Conservation (phyloP, 208 protist species). For the Jaenimonas drosophilae region DNA sequence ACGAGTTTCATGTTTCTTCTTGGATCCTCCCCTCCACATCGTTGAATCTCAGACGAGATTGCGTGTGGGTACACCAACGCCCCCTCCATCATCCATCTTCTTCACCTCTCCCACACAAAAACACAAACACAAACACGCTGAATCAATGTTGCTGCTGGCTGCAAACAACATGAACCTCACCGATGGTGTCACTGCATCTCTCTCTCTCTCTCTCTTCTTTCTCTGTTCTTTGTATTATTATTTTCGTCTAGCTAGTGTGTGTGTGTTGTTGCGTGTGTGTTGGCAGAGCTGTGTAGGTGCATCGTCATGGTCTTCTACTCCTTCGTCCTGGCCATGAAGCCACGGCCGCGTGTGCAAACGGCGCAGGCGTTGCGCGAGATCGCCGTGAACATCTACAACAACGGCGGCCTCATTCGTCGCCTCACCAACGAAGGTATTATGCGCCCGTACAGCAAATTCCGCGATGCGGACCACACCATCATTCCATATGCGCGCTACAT, state of each 20-base stretch:
- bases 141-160: no score
- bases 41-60: no score
- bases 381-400: constrained; percentile 54
- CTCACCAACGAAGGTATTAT: constrained; percentile 84
- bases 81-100: no score
- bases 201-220: constrained; percentile 4
- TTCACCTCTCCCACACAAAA: no score
- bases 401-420: constrained; percentile 72
- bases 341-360: constrained; percentile 53
- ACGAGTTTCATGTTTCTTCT: no score
- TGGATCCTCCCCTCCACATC: no score
- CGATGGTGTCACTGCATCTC: background rate
- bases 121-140: no score
- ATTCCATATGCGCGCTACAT: constrained; percentile 81
- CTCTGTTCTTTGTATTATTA: constrained; percentile 1
- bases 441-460: constrained; percentile 74
- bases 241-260: constrained; percentile 1
- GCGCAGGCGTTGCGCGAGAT: constrained; percentile 75
- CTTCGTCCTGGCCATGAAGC: constrained; percentile 81
- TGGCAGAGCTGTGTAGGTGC: background rate
- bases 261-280: background rate
- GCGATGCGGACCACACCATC: constrained; percentile 66
- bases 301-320: constrained; percentile 86
- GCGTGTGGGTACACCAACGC: no score
- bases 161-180: background rate